These are phyloP conservation scores for Hymenoscyphus fructigenus DNA, from an alignment of 2,329 filamentous ascomycete species.

Conservation along the genomic window DNA sequence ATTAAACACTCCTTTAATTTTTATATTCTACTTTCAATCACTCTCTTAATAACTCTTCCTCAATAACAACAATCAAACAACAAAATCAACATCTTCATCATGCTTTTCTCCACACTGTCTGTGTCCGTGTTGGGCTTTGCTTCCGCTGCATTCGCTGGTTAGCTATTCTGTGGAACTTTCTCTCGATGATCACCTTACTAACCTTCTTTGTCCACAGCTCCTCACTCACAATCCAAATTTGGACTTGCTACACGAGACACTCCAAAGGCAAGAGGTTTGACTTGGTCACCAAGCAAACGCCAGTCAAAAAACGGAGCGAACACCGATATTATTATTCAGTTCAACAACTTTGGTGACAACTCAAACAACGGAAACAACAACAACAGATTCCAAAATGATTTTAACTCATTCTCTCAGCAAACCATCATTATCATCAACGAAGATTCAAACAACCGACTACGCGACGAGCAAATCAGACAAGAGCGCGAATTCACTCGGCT, in stretches of 20 bases:
- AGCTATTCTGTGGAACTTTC: conserved; percentile 10
- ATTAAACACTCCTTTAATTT: conserved; percentile 25
- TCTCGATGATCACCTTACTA: conserved; percentile 9
- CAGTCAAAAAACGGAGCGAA: conserved; percentile 1
- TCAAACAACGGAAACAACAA: conserved; percentile 1
- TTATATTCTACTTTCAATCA: conserved; percentile 14
- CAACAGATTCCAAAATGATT: conserved; percentile 16
- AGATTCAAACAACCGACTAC: conserved; percentile 18
- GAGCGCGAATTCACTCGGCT: conserved; percentile 19
- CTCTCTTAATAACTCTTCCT: conserved; percentile 2
- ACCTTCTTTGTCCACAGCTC: conserved; percentile 26
- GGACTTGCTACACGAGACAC: conserved; percentile 19
- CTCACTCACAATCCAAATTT: conserved; percentile 25
- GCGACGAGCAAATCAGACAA: conserved; percentile 15
- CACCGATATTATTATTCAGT: conserved; percentile 7
- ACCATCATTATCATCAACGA: conserved; percentile 24
- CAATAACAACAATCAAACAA: not conserved
- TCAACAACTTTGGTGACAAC: not conserved
- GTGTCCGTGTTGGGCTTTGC: conserved; percentile 28
- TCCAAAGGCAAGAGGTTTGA: conserved; percentile 23
- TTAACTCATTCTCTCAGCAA: conserved; percentile 15
- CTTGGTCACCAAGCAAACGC: conserved; percentile 21
- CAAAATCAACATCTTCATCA: conserved; percentile 22
- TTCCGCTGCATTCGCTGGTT: conserved; percentile 28
- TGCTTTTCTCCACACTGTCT: conserved; percentile 28